Evolutionary conservation across 306 rosid species (phyloP).

Genomic region (Canavalia gladiata): DNA sequence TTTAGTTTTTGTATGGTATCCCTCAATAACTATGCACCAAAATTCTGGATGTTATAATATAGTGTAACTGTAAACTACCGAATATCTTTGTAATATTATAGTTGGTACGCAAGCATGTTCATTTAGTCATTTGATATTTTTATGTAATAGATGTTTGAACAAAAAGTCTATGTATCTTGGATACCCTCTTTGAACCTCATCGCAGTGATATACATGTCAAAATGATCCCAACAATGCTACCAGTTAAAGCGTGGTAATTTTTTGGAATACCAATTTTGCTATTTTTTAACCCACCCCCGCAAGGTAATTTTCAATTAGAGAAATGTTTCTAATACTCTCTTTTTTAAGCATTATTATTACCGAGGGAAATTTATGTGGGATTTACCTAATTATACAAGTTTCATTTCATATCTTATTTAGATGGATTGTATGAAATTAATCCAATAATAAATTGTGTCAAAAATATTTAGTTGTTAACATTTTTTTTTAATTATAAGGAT

Average conservation of each 20-base stretch:
- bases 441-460: neutral
- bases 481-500: neutral
- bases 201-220: neutral
- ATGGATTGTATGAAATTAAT: neutral
- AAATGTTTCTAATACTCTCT: too few relatives aligned
- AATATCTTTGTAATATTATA: neutral
- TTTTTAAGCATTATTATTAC: too few relatives aligned
- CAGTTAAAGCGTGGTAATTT: neutral
- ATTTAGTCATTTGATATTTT: slow-evolving; percentile 1
- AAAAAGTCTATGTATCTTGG: slow-evolving; percentile 4
- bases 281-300: neutral
- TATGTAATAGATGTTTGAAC: neutral
- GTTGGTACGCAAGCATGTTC: neutral
- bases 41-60: neutral
- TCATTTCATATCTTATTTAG: neutral
- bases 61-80: neutral
- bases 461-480: neutral
- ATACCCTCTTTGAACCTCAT: neutral
- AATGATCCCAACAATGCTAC: neutral
- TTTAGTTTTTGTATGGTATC: neutral
- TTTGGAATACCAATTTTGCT: neutral
- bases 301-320: too few relatives aligned
- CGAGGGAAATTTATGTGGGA: too few relatives aligned
- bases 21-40: neutral
- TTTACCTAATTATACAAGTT: too few relatives aligned